A percentile compares a stretch with the other conserved stretches of the same genome.
These are phyloP conservation scores for Calonectria hawksworthii DNA, from an alignment of 2,329 filamentous ascomycete genomes.

Conservation along the genomic window DNA sequence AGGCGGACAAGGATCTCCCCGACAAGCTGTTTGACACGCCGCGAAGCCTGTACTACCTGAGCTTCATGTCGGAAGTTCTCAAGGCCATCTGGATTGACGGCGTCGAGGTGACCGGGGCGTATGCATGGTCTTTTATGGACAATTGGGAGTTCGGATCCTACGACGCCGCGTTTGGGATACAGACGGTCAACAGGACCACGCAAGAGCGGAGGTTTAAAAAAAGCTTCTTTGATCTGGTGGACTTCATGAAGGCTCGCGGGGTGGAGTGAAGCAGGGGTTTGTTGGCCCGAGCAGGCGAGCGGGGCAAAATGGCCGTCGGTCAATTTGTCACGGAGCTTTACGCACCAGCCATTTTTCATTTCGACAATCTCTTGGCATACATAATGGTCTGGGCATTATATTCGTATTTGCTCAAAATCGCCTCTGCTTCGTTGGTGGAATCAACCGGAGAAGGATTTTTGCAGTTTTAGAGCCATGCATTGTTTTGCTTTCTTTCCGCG, in stretches of 20 bases:
- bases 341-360: constrained; percentile 7
- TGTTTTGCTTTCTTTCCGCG: background rate
- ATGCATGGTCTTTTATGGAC: constrained; percentile 67
- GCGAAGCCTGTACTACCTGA: constrained; percentile 67
- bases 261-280: constrained; percentile 32
- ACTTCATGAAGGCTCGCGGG: constrained; percentile 59
- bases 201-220: constrained; percentile 67
- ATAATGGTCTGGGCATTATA: background rate
- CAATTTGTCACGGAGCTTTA: background rate
- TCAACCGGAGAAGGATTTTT: background rate
- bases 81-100: constrained; percentile 70
- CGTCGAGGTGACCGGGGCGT: constrained; percentile 66
- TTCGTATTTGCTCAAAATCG: background rate
- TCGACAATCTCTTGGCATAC: background rate
- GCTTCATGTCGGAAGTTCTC: constrained; percentile 67
- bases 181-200: constrained; percentile 67
- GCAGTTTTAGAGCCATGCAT: background rate
- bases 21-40: constrained; percentile 69
- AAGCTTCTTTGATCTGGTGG: constrained; percentile 70
- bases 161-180: constrained; percentile 66
- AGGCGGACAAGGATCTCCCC: constrained; percentile 56
- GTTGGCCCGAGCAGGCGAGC: background rate
- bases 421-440: background rate
- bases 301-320: constrained; percentile 4
- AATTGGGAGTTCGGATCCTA: constrained; percentile 69